Conservation (phyloP, 176 grass and related monocot genomes). For the Oryza australiensis region DNA sequence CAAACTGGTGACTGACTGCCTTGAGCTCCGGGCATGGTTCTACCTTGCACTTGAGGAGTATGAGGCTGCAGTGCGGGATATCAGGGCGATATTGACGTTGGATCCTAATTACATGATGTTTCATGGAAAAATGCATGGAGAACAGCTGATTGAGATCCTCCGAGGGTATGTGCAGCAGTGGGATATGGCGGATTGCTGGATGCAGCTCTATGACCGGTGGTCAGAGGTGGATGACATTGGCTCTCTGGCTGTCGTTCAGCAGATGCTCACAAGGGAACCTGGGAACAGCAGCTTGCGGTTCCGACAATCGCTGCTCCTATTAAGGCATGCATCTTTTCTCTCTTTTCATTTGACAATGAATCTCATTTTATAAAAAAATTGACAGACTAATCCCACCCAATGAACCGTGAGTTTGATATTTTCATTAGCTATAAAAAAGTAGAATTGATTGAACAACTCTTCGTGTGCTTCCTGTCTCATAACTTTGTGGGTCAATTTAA, state of each 20-base stretch:
- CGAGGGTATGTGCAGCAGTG: slow-evolving; percentile 64
- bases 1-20: slow-evolving; percentile 74
- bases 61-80: slow-evolving; percentile 69
- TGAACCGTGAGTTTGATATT: neutral
- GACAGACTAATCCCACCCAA: neutral
- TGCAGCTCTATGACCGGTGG: slow-evolving; percentile 96
- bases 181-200: slow-evolving; percentile 99
- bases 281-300: slow-evolving; percentile 90
- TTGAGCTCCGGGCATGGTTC: slow-evolving; percentile 91
- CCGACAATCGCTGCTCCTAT: slow-evolving; percentile 82
- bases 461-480: neutral
- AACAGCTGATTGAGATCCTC: slow-evolving; percentile 78
- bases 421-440: neutral
- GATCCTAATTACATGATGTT: slow-evolving; percentile 87
- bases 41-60: slow-evolving; percentile 64
- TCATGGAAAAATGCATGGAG: slow-evolving; percentile 81
- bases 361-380: neutral
- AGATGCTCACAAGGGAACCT: slow-evolving; percentile 87
- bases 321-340: slow-evolving; percentile 51
- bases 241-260: slow-evolving; percentile 85
- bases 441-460: neutral
- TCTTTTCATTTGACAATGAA: neutral
- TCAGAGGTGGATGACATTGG: slow-evolving; percentile 89
- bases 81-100: slow-evolving; percentile 72
- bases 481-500: neutral